A percentile compares a stretch with the other conserved stretches of the same genome.
Evolutionary conservation across 1,284 basidiomycete genomes (phyloP).

Genomic region (Austroboletus novae-zelandiae): DNA sequence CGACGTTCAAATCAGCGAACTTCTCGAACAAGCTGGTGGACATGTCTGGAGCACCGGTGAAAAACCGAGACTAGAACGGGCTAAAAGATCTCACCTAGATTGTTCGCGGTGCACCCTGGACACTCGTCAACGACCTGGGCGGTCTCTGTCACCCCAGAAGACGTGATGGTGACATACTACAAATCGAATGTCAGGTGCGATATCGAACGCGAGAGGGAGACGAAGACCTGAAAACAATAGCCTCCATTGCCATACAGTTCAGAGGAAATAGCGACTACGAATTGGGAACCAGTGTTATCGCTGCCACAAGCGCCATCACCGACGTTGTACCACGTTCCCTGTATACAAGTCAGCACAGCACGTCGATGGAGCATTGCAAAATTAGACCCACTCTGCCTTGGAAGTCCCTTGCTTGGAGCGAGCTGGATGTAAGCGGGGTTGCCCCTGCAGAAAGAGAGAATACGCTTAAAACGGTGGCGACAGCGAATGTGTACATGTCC

Average conservation of each 20-base stretch:
- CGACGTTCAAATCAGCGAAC: neutral
- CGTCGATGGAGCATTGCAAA: too few relatives aligned
- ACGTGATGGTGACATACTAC: conserved; percentile 47
- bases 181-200: conserved; percentile 1
- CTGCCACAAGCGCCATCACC: conserved; percentile 54
- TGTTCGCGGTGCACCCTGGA: conserved; percentile 37
- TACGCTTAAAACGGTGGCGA: conserved; percentile 44
- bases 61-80: neutral
- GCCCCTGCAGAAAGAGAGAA: conserved; percentile 41
- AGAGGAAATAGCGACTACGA: conserved; percentile 47
- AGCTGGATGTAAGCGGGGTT: conserved; percentile 38
- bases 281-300: conserved; percentile 34
- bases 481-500: conserved; percentile 37
- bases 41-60: neutral
- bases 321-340: conserved; percentile 38
- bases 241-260: conserved; percentile 39
- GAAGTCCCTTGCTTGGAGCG: conserved; percentile 47
- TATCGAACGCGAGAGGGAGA: neutral
- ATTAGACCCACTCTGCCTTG: conserved; percentile 41
- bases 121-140: conserved; percentile 49
- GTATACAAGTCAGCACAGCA: neutral
- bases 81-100: conserved; percentile 40
- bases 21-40: neutral
- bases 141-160: conserved; percentile 39
- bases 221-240: conserved; percentile 47